Evolutionary conservation across 2,329 filamentous ascomycete species (phyloP).

Genomic region (Colletotrichum limetticola): DNA sequence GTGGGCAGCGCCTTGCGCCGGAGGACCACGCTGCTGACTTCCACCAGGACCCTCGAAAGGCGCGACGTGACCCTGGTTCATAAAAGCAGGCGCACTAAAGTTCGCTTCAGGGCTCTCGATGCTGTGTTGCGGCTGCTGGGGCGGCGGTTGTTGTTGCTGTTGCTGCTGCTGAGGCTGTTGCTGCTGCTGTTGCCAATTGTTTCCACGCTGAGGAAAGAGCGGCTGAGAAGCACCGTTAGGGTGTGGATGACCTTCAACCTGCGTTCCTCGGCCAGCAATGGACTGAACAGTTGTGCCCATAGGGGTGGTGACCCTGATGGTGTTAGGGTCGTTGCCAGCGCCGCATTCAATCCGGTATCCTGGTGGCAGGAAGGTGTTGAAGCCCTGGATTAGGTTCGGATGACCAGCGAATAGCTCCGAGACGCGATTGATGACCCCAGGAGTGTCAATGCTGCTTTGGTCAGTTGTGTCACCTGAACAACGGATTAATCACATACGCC

Average conservation of each 20-base stretch:
- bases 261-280: conserved; percentile 69
- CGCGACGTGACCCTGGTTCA: conserved; percentile 46
- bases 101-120: conserved; percentile 71
- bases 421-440: conserved; percentile 95
- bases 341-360: conserved; percentile 98
- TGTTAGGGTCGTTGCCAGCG: conserved; percentile 91
- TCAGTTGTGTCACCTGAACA: conserved; percentile 40
- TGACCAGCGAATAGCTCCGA: conserved; percentile 96
- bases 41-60: conserved; percentile 44
- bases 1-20: conserved; percentile 44
- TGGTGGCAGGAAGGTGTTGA: conserved; percentile 96
- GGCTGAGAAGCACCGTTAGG: conserved; percentile 51
- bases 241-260: conserved; percentile 53
- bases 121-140: conserved; percentile 64
- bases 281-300: conserved; percentile 97
- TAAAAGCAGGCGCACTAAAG: conserved; percentile 66
- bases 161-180: not conserved
- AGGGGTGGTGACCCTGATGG: conserved; percentile 95
- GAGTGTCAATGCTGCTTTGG: conserved; percentile 83
- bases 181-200: conserved; percentile 63
- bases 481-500: conserved; percentile 68
- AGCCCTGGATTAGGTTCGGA: conserved; percentile 94
- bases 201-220: conserved; percentile 59
- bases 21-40: conserved; percentile 46
- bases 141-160: conserved; percentile 6